Base-by-base conservation (phyloP, 2,329 filamentous ascomycete genomes). In the Trichoderma koningii region DNA sequence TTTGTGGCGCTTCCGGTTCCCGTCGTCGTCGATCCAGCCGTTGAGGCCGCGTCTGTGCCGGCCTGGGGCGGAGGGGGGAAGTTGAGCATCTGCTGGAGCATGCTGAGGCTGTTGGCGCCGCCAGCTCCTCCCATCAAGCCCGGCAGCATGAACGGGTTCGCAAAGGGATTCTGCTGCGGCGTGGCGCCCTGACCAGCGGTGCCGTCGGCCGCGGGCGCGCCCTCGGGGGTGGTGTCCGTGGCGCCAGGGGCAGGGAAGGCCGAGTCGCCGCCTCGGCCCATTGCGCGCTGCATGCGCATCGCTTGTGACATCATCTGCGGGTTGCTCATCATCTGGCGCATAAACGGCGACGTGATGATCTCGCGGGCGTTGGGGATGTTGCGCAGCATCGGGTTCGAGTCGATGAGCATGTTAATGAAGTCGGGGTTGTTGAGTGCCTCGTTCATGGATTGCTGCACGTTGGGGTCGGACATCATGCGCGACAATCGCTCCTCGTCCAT, bases 381-480 rank as follows among this genome's bases (percentile, higher is more conserved):
- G 71, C 89, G 85, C 19, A 93, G 81, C 83, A 92, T 89, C 2
- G 95, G 95, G 74, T 97, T 97, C 73, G 90, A 87, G 71, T 95
- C 87, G 71, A 99, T 93, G 85, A 98, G 91, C 85, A 96, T 92
- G 74, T 98, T 92, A 74, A 98, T 86, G 71, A 99, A 90, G 19
- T 89, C 86, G n/a, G 95, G 94, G 78, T 98, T 98, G 77, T 93
- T 91, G 76, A 99, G 89, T 42, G 93, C 92, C 78, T 97, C 94
- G 77, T 95, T 96, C 86, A 99, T 91, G 63, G 89, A 89, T 69
- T 92, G 89, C 68, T 91, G 87, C 64, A 96, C 89, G 73, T 92
- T 89, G 23, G 95, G 95, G 74, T 98, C 92, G 68, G 91, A 88
- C 72, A 99, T 88, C 87, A 97, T 90, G 69, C 88, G 85, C 64